Base-by-base conservation (phyloP, 1,284 basidiomycete genomes). In the Fomitiporia mediterranea region DNA sequence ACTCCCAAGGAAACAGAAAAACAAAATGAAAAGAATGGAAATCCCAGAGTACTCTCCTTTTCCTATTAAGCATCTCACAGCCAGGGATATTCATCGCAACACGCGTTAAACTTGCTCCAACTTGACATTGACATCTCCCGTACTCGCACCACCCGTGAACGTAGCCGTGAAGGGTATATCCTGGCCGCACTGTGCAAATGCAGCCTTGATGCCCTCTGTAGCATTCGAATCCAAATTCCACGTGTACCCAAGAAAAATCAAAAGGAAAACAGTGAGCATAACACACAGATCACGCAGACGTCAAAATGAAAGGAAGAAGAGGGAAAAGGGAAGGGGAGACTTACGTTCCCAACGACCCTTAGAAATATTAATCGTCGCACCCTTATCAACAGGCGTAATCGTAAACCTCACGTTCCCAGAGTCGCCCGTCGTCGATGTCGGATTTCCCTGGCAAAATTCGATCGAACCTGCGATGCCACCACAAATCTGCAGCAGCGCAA, bases 331-430 rank as follows among this genome's bases (percentile, higher is more conserved):
- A 28, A 43, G 23, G 46, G 15, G 23, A 51, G 13, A 53, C 53
- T 42, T 58, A 58, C 55, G 68, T 59, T 70, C 68, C 68, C 68
- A 70, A 42, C 68, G 68, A n/a, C 68, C 68, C 64, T 70, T 70
- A 40, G 63, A 65, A 58, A 70, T 66, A 60, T 67, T 68, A 60
- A 70, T 68, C 23, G 61, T 62, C 43, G 65, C 68, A 37, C 67
- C 67, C 40, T 34, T n/a, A 11, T 62, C 55, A 44, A 63, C 66
- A 27, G 68, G 68, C 8, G 23, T 67, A 49, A 70, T 66, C 38
- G 64, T 61, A 63, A 70, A 69, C 40, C 60, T 56, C 38, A 63
- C 66, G 57, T 65, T 63, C 47, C 65, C 67, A 21, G 61, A 65
- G 47, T 58, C 53, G 47, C 68, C 68, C 37, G 60, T 62, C 19